Evolutionary conservation across 169 alveolate species (phyloP).

Genomic region (Eimeria sp.): DNA sequence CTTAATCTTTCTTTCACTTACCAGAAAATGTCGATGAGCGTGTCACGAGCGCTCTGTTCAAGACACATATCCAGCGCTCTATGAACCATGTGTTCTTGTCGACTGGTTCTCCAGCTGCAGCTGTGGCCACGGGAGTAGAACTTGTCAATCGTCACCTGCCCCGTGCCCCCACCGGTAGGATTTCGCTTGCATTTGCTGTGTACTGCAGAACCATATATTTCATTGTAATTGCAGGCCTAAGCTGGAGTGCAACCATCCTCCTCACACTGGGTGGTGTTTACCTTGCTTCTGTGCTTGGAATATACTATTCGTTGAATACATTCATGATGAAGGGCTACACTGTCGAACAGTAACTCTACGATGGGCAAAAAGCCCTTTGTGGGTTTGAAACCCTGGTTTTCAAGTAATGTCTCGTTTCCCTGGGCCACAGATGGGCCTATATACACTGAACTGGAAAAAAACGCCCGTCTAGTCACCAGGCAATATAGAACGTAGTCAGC

Average conservation of each 20-base stretch:
- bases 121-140: slow-evolving; percentile 68
- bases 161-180: slow-evolving; percentile 62
- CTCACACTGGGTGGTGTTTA: slow-evolving; percentile 61
- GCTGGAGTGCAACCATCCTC: slow-evolving; percentile 74
- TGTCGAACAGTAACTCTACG: slow-evolving; percentile 44
- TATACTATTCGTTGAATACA: slow-evolving; percentile 52
- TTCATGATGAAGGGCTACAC: slow-evolving; percentile 60
- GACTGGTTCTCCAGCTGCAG: slow-evolving; percentile 77
- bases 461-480: neutral
- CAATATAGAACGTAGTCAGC: neutral
- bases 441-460: neutral
- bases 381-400: slow-evolving; percentile 5
- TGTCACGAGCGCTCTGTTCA: slow-evolving; percentile 52
- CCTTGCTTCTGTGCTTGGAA: slow-evolving; percentile 65
- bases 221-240: slow-evolving; percentile 35
- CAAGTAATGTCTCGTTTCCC: slow-evolving; percentile 7
- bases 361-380: slow-evolving; percentile 20
- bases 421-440: neutral
- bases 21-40: slow-evolving; percentile 75
- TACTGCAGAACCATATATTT: neutral
- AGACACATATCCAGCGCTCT: slow-evolving; percentile 69
- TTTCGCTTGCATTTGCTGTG: neutral
- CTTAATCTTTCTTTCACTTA: neutral
- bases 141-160: slow-evolving; percentile 73
- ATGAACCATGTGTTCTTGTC: slow-evolving; percentile 68